Evolutionary conservation across 306 rosid species (phyloP).

Genomic region (Luffa aegyptiaca): DNA sequence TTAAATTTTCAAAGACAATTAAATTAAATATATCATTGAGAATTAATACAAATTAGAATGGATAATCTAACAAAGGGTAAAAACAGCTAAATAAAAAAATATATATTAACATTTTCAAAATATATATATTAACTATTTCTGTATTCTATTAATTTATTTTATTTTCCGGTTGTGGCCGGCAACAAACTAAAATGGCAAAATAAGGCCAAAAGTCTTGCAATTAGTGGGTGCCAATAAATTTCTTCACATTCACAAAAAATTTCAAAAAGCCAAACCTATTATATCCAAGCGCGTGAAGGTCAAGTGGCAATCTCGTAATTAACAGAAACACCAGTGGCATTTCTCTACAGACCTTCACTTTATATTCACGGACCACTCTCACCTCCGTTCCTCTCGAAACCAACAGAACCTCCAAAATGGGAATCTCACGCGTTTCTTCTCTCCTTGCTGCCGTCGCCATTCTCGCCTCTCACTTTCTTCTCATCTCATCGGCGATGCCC

Average conservation of each 20-base stretch:
- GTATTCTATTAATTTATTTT: background rate
- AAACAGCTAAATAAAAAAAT: too few relatives aligned
- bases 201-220: background rate
- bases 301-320: background rate
- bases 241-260: background rate
- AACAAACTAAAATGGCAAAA: background rate
- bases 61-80: too few relatives aligned
- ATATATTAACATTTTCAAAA: too few relatives aligned
- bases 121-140: too few relatives aligned
- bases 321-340: background rate
- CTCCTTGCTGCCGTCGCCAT: background rate
- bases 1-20: too few relatives aligned
- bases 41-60: too few relatives aligned
- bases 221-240: conserved; percentile 3
- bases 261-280: background rate
- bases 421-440: conserved; percentile 2
- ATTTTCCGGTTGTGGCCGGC: background rate
- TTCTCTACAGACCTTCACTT: background rate
- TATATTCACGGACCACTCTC: background rate
- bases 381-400: background rate
- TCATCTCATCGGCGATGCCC: background rate
- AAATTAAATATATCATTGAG: too few relatives aligned
- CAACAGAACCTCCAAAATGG: background rate
- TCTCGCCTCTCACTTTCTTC: background rate
- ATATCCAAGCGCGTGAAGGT: background rate